Evolutionary conservation across 2,329 filamentous ascomycete genomes (phyloP), one percentile per base, ranked within the genome.

Genomic region (Dothistroma pini): DNA sequence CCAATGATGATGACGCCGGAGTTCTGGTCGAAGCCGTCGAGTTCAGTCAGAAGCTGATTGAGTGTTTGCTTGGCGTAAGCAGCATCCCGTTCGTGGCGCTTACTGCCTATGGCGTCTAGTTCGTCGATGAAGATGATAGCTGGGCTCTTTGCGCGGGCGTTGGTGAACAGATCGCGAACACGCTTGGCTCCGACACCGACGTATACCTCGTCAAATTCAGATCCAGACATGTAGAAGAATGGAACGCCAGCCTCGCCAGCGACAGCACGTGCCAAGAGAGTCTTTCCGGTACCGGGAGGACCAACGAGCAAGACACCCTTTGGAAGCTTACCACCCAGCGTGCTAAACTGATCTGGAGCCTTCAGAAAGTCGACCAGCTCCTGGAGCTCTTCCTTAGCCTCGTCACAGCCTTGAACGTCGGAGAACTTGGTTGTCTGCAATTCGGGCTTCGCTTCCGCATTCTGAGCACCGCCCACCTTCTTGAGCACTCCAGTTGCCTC

Each of bases 181-280:
- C 95, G 90, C 82, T 99, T 96, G 51, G 92, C 92, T 73, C 93
- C 92, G 57, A 99, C 95, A 73, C 95, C 95, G 38, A 99, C 96
- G 72, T 97, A 99, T 56, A 99, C 89, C 77, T 99, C 95, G 72
- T 99, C 95, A 73, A 99, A 99, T 75, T 99, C 95, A 61, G 91
- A 96, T 55, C 95, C 95, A 72, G 95, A 99, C 93, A 99, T 97
- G 83, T 97, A 99, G 83, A 97, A 99, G 83, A 99, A 99, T 1
- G 95, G 95, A 19, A 99, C 95, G 59, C 93, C 95, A 57, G 95
- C 93, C 79, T 99, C 95, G 56, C 95, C 95, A 53, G 95, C 95
- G 63, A 99, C 95, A 58, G 95, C 96, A 71, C 95, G 89, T 65
- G 95, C 95, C 63, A 99, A 85, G 47, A 99, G 85, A 12, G 95